Evolutionary conservation across 139 green algal species (phyloP).

Genomic region (Micractinium conductrix): DNA sequence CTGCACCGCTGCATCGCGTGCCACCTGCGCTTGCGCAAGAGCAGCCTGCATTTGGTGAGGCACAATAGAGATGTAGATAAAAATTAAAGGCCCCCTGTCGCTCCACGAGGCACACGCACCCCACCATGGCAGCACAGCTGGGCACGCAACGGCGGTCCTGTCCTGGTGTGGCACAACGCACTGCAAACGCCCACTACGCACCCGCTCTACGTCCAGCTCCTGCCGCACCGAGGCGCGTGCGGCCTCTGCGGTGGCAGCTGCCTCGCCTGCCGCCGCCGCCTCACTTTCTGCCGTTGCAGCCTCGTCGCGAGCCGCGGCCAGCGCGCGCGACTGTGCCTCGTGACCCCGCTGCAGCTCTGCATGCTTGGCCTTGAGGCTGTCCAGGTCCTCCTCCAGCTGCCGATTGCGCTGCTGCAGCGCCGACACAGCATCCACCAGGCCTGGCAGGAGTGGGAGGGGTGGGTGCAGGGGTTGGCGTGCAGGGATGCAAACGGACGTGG

Average conservation of each 20-base stretch:
- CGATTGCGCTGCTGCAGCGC: conserved; percentile 43
- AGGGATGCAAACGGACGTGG: neutral
- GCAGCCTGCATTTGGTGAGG: conserved; percentile 4
- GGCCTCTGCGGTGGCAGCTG: neutral
- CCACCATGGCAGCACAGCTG: too few relatives aligned
- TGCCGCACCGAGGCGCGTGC: neutral
- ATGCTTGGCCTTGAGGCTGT: conserved; percentile 7
- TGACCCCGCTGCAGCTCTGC: conserved; percentile 13
- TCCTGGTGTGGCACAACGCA: too few relatives aligned
- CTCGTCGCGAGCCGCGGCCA: neutral
- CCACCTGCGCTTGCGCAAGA: neutral
- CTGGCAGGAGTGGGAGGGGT: neutral
- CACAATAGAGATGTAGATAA: too few relatives aligned
- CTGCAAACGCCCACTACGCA: too few relatives aligned
- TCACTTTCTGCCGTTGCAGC: conserved; percentile 2
- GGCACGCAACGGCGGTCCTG: too few relatives aligned
- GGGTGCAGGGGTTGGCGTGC: neutral
- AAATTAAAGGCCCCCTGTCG: too few relatives aligned
- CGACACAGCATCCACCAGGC: conserved; percentile 51
- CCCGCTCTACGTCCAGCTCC: neutral
- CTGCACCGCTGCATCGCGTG: neutral
- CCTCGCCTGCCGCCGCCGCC: neutral
- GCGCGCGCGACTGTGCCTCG: neutral
- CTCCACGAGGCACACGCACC: too few relatives aligned
- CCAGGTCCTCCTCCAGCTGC: conserved; percentile 33